Base-by-base conservation (phyloP, 306 rosid genomes). In the Vigna reflexopilosa region DNA sequence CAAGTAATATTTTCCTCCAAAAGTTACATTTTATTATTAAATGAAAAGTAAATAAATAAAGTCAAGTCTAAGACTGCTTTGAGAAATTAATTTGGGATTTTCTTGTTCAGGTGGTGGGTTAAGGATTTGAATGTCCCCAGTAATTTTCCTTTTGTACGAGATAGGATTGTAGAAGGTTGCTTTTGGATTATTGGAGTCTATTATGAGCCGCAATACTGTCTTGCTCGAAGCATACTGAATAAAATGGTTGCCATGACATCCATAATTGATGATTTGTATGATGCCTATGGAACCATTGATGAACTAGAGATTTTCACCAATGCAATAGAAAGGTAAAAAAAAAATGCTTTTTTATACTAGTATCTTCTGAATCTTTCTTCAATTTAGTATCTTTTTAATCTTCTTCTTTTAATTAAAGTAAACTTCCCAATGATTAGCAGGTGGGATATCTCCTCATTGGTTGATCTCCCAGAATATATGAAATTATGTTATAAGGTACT, bases 101-200 rank as follows among this genome's bases (percentile, higher is more conserved):
- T 7, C 1, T 36, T 9, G n/a, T 86, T 34, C 49, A 63, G 90
- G 78, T 87, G 92, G 92, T 88, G 89, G 89, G 83, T 1, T 32
- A n/a, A 81, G 11, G 83, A 80, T 19, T 74, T 88, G 20, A 81
- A 85, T 32, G 48, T 63, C 1, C 10, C 48, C 0, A 44, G 1
- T 0, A 44, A 44, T 2, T 9, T 44, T 9, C 48, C 48, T 10
- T 44, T 44, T 44, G 48, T 2, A 10, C 48, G 48, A 10, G 48
- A 44, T 44, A 44, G 48, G 48, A 10, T 44, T 44, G 48, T 44
- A 0, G 48, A 44, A 44, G 14, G 4, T 2, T 44, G 14, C 48
- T 44, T 44, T 10, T 44, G 48, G 48, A 44, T 9, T 44, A 2
- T 44, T 2, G 48, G 48, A 2, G 4, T 44, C 0, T 44, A 9